phyloP scores from a whole-genome alignment of 257 asterid genomes.

The Agastache rugosa region DNA sequence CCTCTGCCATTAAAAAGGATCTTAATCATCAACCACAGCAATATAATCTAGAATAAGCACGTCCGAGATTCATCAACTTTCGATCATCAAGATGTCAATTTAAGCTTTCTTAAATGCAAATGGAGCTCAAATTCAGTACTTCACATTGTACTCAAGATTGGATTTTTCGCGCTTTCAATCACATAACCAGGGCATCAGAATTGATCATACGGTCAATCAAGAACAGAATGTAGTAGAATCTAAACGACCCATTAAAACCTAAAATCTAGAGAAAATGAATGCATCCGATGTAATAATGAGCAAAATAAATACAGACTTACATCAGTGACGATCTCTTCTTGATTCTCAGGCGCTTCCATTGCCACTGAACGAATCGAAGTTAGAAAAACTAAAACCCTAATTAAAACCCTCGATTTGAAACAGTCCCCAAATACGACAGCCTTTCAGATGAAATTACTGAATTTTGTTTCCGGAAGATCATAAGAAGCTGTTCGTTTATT shows the following conservation, averaged over 20 bases:
- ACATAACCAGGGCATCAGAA: not conserved
- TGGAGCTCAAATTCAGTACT: conserved; percentile 13
- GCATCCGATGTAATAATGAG: not conserved
- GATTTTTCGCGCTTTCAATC: not conserved
- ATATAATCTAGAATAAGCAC: conserved; percentile 22
- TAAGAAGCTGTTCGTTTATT: not conserved
- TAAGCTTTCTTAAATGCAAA: conserved; percentile 12
- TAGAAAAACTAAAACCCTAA: conserved; percentile 34
- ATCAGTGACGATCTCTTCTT: conserved; percentile 35
- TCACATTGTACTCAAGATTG: not conserved
- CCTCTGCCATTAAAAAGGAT: conserved; percentile 46
- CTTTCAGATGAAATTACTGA: not conserved
- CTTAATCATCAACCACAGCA: conserved; percentile 19
- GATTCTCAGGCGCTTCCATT: conserved; percentile 52
- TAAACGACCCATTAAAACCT: not conserved
- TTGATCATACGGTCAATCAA: not conserved
- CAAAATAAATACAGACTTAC: conserved; percentile 32
- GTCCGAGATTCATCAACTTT: conserved; percentile 22
- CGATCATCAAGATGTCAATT: not conserved
- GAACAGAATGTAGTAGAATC: not conserved
- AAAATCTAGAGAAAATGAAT: not conserved
- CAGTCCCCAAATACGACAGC: not conserved
- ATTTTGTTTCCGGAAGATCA: no score
- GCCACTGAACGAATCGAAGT: not conserved
- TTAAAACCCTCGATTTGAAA: not conserved